Percentiles rank a stretch among this genome's conserved stretches.
Conservation (phyloP, 2,329 filamentous ascomycete genomes). For the Penicillium hordei region DNA sequence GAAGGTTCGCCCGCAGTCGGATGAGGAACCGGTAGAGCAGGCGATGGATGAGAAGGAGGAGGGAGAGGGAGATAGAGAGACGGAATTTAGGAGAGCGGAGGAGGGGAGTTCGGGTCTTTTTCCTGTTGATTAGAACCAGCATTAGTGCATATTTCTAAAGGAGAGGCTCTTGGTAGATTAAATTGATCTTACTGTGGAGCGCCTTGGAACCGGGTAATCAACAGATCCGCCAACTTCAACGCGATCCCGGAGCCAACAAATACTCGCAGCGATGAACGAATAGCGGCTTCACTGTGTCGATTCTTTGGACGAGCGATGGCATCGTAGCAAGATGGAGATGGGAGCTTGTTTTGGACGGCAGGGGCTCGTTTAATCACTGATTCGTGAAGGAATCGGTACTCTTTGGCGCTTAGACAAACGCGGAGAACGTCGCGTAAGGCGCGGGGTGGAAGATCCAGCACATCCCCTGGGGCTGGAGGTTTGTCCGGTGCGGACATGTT, state of each 20-base stretch:
- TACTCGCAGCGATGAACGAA: conserved; percentile 69
- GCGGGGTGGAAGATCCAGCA: conserved; percentile 61
- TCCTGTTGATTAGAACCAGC: conserved; percentile 24
- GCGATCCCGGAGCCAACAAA: conserved; percentile 64
- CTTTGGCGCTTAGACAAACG: conserved; percentile 77
- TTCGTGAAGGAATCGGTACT: conserved; percentile 81
- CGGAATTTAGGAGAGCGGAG: conserved; percentile 67
- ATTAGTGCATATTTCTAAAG: not conserved
- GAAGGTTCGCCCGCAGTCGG: conserved; percentile 72
- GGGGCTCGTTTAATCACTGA: conserved; percentile 74
- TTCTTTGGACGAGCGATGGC: conserved; percentile 54
- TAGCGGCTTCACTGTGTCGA: conserved; percentile 68
- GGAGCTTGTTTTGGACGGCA: conserved; percentile 56
- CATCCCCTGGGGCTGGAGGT: conserved; percentile 8
- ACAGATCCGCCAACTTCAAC: conserved; percentile 62
- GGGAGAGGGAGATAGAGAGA: conserved; percentile 77
- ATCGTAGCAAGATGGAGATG: conserved; percentile 53
- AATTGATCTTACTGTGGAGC: conserved; percentile 22
- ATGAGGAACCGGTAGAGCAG: conserved; percentile 87
- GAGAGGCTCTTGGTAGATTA: not conserved
- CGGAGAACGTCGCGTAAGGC: conserved; percentile 81
- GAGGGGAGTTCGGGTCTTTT: conserved; percentile 41
- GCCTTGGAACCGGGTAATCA: conserved; percentile 37
- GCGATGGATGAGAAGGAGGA: conserved; percentile 84
- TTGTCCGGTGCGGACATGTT: conserved; percentile 28